A percentile compares a stretch with the other conserved stretches of the same genome.
These are phyloP conservation scores for Wallemia ichthyophaga DNA, from an alignment of 1,284 basidiomycete species.

Conservation along the genomic window DNA sequence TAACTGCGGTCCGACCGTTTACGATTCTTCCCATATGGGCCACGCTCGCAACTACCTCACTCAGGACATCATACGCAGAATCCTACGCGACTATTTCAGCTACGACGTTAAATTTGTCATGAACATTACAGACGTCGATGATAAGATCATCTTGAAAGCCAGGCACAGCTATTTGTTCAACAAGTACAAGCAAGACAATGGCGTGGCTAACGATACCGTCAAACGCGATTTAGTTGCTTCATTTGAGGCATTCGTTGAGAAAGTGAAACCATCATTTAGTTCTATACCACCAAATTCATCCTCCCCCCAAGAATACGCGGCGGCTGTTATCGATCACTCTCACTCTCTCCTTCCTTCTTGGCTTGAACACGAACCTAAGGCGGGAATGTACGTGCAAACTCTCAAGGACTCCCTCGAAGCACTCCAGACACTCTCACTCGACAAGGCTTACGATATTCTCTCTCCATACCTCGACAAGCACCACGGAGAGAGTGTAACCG, in stretches of 20 bases:
- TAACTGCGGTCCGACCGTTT: slow-evolving; percentile 97
- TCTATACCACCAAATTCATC: slow-evolving; percentile 9
- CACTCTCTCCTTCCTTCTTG: not conserved
- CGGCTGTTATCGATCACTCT: not conserved
- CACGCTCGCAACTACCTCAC: slow-evolving; percentile 97
- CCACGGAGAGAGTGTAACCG: slow-evolving; percentile 42
- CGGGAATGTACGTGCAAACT: slow-evolving; percentile 13
- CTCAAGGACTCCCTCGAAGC: slow-evolving; percentile 18
- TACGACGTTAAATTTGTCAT: slow-evolving; percentile 97
- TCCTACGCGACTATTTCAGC: slow-evolving; percentile 82
- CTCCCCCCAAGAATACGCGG: not conserved
- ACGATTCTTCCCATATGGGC: slow-evolving; percentile 95
- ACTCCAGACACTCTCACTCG: slow-evolving; percentile 26
- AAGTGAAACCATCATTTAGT: slow-evolving; percentile 19
- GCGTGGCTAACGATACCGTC: slow-evolving; percentile 2
- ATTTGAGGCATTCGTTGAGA: slow-evolving; percentile 59
- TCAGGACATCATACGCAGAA: slow-evolving; percentile 76
- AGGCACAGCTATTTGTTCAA: not conserved
- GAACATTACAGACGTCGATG: slow-evolving; percentile 99
- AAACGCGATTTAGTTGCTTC: slow-evolving; percentile 3
- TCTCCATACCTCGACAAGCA: slow-evolving; percentile 26
- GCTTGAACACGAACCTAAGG: slow-evolving; percentile 19
- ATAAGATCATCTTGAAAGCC: slow-evolving; percentile 38
- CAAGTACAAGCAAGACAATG: not conserved
- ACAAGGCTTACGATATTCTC: slow-evolving; percentile 34